Base-by-base conservation (phyloP, 2,329 filamentous ascomycete species). In the Colletotrichum lentis region DNA sequence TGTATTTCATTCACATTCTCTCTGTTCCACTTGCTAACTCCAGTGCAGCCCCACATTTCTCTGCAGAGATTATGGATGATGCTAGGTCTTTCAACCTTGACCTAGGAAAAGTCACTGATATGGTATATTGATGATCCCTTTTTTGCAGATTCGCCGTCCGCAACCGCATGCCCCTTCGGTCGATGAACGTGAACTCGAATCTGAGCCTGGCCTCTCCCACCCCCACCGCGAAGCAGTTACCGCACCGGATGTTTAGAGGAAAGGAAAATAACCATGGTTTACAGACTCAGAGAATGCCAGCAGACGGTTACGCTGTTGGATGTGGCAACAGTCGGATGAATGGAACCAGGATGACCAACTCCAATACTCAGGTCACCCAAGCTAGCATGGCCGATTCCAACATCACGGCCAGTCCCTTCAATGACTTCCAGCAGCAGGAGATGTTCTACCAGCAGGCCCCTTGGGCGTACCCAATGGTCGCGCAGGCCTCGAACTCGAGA, bases 111-210 rank as follows among this genome's bases (percentile, higher is more conserved):
- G 27, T 27, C n/a, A 49, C 43, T 60, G 54, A 65, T 22, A 65
- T 49, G 69, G 44, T 62, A 62, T 56, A 66, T 67, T 53, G 69
- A 72, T 53, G 69, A 70, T 39, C 66, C 58, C 71, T 70, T 70
- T 67, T 71, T 65, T 62, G 60, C 65, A 78, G 77, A 64, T 79
- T 76, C 64, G 74, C 76, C 71, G 71, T 74, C 67, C 77, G 75
- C 54, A 74, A 74, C 27, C 75, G 74, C 69, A 74, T 79, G 22
- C 75, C 73, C 20, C 72, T 81, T 41, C 78, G 79, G 22, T 73
- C 76, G 5, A 74, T 82, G 41, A 69, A 69, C 41, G 76, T 80
- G 11, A 79, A 81, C 57, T 76, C 80, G 18, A 81, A 79, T 65
- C 70, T 80, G 39, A 73, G 73, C 31, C 50, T 68, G 62, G 62